Conservation (phyloP, 192 early-diverging fungal species). For the Podila minutissima region DNA sequence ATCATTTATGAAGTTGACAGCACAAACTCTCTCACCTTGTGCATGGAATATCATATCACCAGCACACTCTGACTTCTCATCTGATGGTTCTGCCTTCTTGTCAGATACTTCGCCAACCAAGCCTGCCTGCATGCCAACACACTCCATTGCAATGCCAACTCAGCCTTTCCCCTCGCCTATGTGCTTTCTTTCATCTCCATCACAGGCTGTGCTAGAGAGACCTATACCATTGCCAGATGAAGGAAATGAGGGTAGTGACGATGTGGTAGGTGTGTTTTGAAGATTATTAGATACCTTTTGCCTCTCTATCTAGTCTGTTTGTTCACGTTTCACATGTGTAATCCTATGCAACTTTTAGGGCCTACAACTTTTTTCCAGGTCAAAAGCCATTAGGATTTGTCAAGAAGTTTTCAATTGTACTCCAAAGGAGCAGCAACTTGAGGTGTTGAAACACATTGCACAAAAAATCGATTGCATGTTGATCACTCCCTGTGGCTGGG, state of each 20-base stretch:
- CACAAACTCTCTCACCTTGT: not conserved
- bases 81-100: conserved; percentile 15
- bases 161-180: conserved; percentile 5
- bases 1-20: conserved; percentile 3
- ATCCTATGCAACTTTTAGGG: conserved; percentile 15
- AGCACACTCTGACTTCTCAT: conserved; percentile 1
- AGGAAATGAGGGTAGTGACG: conserved; percentile 2
- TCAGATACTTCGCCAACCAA: conserved; percentile 5
- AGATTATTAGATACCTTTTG: not conserved
- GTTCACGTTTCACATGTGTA: not conserved
- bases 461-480: conserved; percentile 17
- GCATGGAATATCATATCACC: not conserved
- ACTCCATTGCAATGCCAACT: not conserved
- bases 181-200: conserved; percentile 18
- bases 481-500: conserved; percentile 28
- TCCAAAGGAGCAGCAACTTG: conserved; percentile 23
- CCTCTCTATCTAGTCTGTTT: not conserved
- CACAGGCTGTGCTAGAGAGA: conserved; percentile 7
- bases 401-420: conserved; percentile 13
- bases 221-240: conserved; percentile 6
- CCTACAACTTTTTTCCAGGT: not conserved
- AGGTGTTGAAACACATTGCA: conserved; percentile 11
- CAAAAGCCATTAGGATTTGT: conserved; percentile 23
- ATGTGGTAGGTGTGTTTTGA: not conserved
- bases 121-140: conserved; percentile 3